These are phyloP conservation scores for Asparagopsis taxiformis DNA, from an alignment of 31 red algal species.

Conservation along the genomic window DNA sequence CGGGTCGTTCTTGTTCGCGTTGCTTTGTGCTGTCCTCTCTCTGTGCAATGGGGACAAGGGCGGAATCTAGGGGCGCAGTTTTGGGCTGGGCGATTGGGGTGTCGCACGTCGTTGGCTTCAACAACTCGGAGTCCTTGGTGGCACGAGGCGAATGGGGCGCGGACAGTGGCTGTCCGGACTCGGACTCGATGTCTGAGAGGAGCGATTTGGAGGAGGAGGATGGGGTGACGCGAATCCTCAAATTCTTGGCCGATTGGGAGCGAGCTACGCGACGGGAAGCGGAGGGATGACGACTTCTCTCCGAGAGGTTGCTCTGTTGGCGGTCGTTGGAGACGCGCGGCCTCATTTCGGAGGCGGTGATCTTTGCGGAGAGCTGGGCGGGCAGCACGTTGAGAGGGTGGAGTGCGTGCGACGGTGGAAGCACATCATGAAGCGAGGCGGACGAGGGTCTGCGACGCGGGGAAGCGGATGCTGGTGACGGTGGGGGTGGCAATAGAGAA, in stretches of 20 bases:
- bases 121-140: background rate
- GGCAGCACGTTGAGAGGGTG: background rate
- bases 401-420: background rate
- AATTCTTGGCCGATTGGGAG: slow-evolving; percentile 61
- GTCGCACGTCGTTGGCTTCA: background rate
- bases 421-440: background rate
- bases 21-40: too few species aligned
- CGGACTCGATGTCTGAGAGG: slow-evolving; percentile 60
- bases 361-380: background rate
- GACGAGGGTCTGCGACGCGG: slow-evolving; percentile 30
- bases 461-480: background rate
- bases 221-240: slow-evolving; percentile 49
- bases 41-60: too few species aligned
- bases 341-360: background rate
- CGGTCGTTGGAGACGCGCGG: slow-evolving; percentile 7
- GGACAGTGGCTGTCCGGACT: slow-evolving; percentile 7
- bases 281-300: slow-evolving; percentile 12
- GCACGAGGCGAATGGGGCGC: slow-evolving; percentile 33
- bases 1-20: too few species aligned
- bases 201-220: slow-evolving; percentile 51
- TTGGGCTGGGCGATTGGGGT: too few species aligned
- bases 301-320: slow-evolving; percentile 44
- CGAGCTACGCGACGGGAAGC: slow-evolving; percentile 22
- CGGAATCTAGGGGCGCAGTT: too few species aligned
- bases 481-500: slow-evolving; percentile 4